Evolutionary conservation across 1,284 basidiomycete species (phyloP).

Genomic region (Malassezia yamatoensis): DNA sequence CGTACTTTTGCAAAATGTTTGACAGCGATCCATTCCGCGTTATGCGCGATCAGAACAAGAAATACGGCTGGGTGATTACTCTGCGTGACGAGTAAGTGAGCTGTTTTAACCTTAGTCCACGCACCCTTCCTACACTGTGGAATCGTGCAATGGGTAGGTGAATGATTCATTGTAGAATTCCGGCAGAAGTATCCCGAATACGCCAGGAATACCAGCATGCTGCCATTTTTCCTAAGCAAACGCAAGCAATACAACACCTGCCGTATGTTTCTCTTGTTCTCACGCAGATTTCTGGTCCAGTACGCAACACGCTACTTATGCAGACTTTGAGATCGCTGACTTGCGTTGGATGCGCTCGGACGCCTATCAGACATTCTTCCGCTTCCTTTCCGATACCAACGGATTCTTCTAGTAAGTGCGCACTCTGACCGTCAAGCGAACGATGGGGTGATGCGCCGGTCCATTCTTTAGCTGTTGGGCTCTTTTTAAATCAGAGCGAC

Average conservation of each 20-base stretch:
- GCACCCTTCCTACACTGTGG: conserved; percentile 71
- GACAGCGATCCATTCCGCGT: conserved; percentile 72
- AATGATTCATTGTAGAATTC: conserved; percentile 51
- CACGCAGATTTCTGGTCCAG: conserved; percentile 8
- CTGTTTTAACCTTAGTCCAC: conserved; percentile 52
- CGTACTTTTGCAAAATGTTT: conserved; percentile 62
- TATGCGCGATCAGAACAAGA: conserved; percentile 68
- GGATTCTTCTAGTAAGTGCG: conserved; percentile 50
- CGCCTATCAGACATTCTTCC: conserved; percentile 67
- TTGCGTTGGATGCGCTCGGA: conserved; percentile 66
- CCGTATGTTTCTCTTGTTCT: background rate
- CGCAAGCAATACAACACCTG: conserved; percentile 33
- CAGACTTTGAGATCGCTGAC: conserved; percentile 58
- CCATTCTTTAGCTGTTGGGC: conserved; percentile 37
- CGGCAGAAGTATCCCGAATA: conserved; percentile 57
- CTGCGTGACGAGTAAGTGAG: conserved; percentile 54
- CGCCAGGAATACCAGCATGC: conserved; percentile 60
- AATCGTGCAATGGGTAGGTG: conserved; percentile 51
- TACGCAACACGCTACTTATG: conserved; percentile 60
- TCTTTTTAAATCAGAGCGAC: conserved; percentile 25
- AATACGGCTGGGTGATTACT: conserved; percentile 64
- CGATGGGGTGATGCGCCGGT: conserved; percentile 72
- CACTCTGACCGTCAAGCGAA: conserved; percentile 22
- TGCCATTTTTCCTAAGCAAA: conserved; percentile 58
- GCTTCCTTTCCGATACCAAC: conserved; percentile 55